Conservation (phyloP, 139 green algal genomes). For the Tetradesmus lagerheimii region DNA sequence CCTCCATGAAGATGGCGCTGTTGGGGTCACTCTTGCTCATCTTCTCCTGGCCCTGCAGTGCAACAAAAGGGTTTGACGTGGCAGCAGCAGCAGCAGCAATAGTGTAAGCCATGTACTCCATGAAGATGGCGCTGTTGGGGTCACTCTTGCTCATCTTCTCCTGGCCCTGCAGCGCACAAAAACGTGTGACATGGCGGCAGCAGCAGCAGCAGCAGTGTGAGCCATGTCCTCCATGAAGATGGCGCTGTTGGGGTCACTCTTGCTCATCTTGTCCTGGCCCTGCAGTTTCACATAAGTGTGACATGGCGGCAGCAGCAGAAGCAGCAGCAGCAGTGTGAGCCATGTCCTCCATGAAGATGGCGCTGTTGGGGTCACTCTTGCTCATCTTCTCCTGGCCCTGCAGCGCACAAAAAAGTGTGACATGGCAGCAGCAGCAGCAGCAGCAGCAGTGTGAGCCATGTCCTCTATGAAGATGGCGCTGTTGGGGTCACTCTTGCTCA, state of each 20-base stretch:
- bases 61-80: background rate
- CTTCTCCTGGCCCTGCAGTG: slow-evolving; percentile 96
- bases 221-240: slow-evolving; percentile 99
- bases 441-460: too few relatives aligned
- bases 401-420: too few relatives aligned
- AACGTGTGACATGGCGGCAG: background rate
- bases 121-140: too few relatives aligned
- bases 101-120: too few relatives aligned
- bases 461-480: slow-evolving; percentile 99
- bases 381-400: too few relatives aligned
- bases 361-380: too few relatives aligned
- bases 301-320: slow-evolving; percentile 27
- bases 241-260: slow-evolving; percentile 95
- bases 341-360: too few relatives aligned
- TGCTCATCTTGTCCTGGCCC: slow-evolving; percentile 99
- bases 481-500: slow-evolving; percentile 98
- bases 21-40: slow-evolving; percentile 99
- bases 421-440: slow-evolving; percentile 27
- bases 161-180: too few relatives aligned
- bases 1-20: slow-evolving; percentile 98
- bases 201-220: slow-evolving; percentile 57
- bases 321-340: background rate
- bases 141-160: too few relatives aligned
- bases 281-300: slow-evolving; percentile 49
- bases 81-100: slow-evolving; percentile 18